A percentile compares a stretch with the other conserved stretches of the same genome.
phyloP scores from a whole-genome alignment of 169 alveolate species.

The Cytauxzoon felis region DNA sequence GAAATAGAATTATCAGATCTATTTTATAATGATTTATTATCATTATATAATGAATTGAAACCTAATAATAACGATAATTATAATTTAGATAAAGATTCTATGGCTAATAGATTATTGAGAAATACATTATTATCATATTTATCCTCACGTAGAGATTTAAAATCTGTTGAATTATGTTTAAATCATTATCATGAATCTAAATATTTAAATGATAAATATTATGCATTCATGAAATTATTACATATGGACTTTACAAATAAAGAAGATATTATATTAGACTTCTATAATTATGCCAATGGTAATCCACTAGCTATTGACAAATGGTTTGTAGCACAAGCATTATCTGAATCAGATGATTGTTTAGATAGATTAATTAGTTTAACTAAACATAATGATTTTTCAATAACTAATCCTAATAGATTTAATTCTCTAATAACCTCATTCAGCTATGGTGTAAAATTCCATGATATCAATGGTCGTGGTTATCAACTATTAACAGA shows the following conservation, averaged over 20 bases:
- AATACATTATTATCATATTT: conserved; percentile 50
- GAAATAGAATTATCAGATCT: conserved; percentile 14
- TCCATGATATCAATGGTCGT: conserved; percentile 73
- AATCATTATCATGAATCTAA: conserved; percentile 29
- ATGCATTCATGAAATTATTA: conserved; percentile 54
- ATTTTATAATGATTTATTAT: conserved; percentile 15
- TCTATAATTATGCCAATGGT: conserved; percentile 53
- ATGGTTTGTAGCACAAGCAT: conserved; percentile 74
- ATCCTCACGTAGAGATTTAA: conserved; percentile 32
- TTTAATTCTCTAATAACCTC: conserved; percentile 73
- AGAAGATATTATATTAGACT: conserved; percentile 39
- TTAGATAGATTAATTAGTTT: conserved; percentile 61
- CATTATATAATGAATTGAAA: conserved; percentile 22
- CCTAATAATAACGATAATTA: conserved; percentile 19
- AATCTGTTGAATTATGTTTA: conserved; percentile 47
- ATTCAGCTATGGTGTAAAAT: conserved; percentile 73
- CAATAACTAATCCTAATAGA: conserved; percentile 71
- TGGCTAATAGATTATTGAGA: conserved; percentile 56
- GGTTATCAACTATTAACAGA: conserved; percentile 81
- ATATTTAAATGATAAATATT: conserved; percentile 46
- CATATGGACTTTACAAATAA: conserved; percentile 54
- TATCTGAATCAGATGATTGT: conserved; percentile 61
- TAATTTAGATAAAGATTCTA: conserved; percentile 50
- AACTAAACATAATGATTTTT: conserved; percentile 60
- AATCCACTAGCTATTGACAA: conserved; percentile 66